Conservation (phyloP, 257 asterid species). For the Fraxinus anomala region DNA sequence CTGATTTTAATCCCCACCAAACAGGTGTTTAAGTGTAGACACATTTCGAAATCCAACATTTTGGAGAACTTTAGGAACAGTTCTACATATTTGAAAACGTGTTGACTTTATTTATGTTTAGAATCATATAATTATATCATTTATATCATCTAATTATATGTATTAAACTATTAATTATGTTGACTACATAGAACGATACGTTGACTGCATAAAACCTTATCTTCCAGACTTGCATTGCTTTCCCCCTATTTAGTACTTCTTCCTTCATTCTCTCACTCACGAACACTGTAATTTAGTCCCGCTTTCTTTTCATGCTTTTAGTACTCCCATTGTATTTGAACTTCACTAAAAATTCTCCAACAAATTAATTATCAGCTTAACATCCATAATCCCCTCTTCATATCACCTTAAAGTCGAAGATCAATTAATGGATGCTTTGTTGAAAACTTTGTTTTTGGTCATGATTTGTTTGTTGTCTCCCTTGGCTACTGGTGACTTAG, state of each 20-base stretch:
- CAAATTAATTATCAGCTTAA: neutral
- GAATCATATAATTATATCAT: too few relatives aligned
- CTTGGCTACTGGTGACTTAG: conserved; percentile 15
- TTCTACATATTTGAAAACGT: neutral
- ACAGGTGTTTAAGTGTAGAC: too few relatives aligned
- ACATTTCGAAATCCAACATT: too few relatives aligned
- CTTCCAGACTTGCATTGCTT: conserved; percentile 5
- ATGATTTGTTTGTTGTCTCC: neutral
- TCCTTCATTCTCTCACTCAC: neutral
- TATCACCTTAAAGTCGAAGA: conserved; percentile 6
- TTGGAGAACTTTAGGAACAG: too few relatives aligned
- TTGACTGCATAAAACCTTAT: neutral
- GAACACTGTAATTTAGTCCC: conserved; percentile 3
- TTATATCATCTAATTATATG: too few relatives aligned
- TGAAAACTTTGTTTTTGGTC: conserved; percentile 20
- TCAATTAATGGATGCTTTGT: neutral
- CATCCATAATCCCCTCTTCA: neutral
- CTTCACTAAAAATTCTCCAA: neutral
- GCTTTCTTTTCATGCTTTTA: conserved; percentile 27
- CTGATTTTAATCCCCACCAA: too few relatives aligned
- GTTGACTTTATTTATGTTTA: neutral
- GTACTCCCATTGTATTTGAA: neutral
- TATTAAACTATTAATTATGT: neutral
- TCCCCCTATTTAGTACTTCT: conserved; percentile 25
- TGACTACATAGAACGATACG: neutral